A percentile compares a stretch with the other conserved stretches of the same genome.
Conservation (phyloP, 371 early-diverging fungal species). For the Mucor sp. region DNA sequence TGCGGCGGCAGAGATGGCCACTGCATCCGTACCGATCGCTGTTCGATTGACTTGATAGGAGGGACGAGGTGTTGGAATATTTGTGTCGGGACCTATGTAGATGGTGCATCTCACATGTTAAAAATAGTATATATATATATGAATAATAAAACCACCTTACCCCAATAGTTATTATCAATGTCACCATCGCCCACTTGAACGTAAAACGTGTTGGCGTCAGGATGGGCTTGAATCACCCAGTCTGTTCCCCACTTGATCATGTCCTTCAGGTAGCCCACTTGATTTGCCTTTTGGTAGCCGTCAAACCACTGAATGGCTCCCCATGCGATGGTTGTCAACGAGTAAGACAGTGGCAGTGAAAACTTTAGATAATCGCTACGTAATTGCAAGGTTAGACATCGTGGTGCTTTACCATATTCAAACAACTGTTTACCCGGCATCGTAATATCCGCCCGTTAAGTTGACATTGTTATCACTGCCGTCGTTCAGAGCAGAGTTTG, state of each 20-base stretch:
- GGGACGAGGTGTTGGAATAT: slow-evolving; percentile 59
- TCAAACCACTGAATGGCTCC: slow-evolving; percentile 59
- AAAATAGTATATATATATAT: neutral
- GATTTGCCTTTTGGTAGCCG: slow-evolving; percentile 57
- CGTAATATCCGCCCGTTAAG: slow-evolving; percentile 53
- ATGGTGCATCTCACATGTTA: too few species aligned
- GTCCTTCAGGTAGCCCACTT: slow-evolving; percentile 45
- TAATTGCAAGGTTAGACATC: neutral
- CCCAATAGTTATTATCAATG: slow-evolving; percentile 51
- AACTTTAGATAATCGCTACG: slow-evolving; percentile 68
- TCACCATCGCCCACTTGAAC: slow-evolving; percentile 43
- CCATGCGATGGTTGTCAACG: slow-evolving; percentile 57
- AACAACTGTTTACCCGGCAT: slow-evolving; percentile 35
- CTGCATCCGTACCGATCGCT: slow-evolving; percentile 59
- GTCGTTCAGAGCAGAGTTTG: slow-evolving; percentile 54
- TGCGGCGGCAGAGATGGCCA: slow-evolving; percentile 63
- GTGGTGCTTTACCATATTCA: neutral
- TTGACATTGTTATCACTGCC: slow-evolving; percentile 52
- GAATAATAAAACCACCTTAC: slow-evolving; percentile 14
- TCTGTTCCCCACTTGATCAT: slow-evolving; percentile 69
- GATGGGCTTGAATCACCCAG: slow-evolving; percentile 50
- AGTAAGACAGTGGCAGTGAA: slow-evolving; percentile 58
- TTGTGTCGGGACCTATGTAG: slow-evolving; percentile 44
- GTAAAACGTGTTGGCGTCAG: slow-evolving; percentile 27
- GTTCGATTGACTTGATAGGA: slow-evolving; percentile 52